These are phyloP conservation scores for Achaetomiella virescens DNA, from an alignment of 495 filamentous ascomycete genomes.

Conservation along the genomic window DNA sequence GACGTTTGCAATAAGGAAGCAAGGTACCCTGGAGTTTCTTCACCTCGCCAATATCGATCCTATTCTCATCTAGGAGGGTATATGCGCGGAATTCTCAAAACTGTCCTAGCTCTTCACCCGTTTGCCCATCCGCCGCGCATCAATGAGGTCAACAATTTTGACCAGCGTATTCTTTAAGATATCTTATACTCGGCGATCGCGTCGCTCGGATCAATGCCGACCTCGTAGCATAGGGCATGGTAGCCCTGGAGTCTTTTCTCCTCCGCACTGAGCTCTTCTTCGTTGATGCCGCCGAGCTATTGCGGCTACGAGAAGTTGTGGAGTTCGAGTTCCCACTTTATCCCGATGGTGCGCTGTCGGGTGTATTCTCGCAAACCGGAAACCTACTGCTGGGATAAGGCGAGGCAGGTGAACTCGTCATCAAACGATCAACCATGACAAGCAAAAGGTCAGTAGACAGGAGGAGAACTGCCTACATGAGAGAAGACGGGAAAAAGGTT, in stretches of 20 bases:
- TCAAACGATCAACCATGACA: too few species aligned
- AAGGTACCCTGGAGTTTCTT: constrained; percentile 39
- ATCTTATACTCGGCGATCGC: constrained; percentile 26
- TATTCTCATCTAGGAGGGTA: constrained; percentile 26
- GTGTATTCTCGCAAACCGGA: constrained; percentile 29
- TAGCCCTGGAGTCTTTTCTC: constrained; percentile 19
- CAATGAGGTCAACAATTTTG: constrained; percentile 49
- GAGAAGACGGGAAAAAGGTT: too few species aligned
- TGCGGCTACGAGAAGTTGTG: constrained; percentile 27
- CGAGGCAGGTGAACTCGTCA: constrained; percentile 32
- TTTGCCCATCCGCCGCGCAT: constrained; percentile 31
- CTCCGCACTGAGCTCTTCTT: constrained; percentile 2
- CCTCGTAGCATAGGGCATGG: constrained; percentile 29
- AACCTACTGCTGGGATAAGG: constrained; percentile 31
- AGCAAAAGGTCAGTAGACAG: too few species aligned
- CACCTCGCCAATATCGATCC: constrained; percentile 30
- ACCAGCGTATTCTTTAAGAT: constrained; percentile 35
- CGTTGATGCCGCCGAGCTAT: constrained; percentile 7
- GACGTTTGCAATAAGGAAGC: constrained; percentile 34
- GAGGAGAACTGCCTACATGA: too few species aligned
- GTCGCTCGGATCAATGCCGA: constrained; percentile 27
- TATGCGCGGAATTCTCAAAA: constrained; percentile 34
- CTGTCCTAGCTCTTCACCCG: constrained; percentile 29
- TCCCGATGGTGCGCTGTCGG: constrained; percentile 28
- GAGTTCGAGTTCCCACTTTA: constrained; percentile 27